phyloP scores from a whole-genome alignment of 805 yeast genomes.

The Ogataea philodendri region DNA sequence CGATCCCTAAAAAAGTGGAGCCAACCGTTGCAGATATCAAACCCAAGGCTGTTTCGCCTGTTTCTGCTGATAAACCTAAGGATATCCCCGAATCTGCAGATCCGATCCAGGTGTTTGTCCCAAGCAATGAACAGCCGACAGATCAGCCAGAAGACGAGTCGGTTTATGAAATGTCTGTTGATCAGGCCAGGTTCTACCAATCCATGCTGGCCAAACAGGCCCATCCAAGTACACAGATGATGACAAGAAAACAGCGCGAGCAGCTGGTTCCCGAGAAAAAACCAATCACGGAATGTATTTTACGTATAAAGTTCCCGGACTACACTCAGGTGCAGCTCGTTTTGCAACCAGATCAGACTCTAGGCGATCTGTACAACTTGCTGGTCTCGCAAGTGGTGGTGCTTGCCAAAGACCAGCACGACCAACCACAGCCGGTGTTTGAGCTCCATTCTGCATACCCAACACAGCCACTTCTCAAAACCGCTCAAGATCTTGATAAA shows the following conservation, averaged over 20 bases:
- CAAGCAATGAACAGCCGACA: slow-evolving; percentile 11
- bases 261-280: slow-evolving; percentile 29
- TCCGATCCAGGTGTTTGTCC: slow-evolving; percentile 6
- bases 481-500: slow-evolving; percentile 25
- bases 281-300: slow-evolving; percentile 36
- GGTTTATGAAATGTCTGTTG: slow-evolving; percentile 45
- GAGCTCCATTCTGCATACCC: slow-evolving; percentile 51
- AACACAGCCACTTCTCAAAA: slow-evolving; percentile 29
- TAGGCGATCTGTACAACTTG: slow-evolving; percentile 23
- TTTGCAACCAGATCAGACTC: slow-evolving; percentile 45
- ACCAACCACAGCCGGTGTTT: slow-evolving; percentile 20
- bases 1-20: not conserved
- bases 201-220: slow-evolving; percentile 44
- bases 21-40: not conserved
- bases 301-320: slow-evolving; percentile 61
- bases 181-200: slow-evolving; percentile 55
- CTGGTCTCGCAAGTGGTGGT: slow-evolving; percentile 29
- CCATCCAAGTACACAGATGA: slow-evolving; percentile 28
- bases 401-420: slow-evolving; percentile 30
- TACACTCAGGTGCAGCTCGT: slow-evolving; percentile 47
- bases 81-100: too few relatives aligned
- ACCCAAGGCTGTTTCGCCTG: too few relatives aligned
- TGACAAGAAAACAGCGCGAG: slow-evolving; percentile 35
- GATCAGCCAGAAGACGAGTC: slow-evolving; percentile 32
- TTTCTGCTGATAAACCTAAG: not conserved